Conservation (phyloP, 192 early-diverging fungal genomes). For the Jimgerdemannia flammicorona region DNA sequence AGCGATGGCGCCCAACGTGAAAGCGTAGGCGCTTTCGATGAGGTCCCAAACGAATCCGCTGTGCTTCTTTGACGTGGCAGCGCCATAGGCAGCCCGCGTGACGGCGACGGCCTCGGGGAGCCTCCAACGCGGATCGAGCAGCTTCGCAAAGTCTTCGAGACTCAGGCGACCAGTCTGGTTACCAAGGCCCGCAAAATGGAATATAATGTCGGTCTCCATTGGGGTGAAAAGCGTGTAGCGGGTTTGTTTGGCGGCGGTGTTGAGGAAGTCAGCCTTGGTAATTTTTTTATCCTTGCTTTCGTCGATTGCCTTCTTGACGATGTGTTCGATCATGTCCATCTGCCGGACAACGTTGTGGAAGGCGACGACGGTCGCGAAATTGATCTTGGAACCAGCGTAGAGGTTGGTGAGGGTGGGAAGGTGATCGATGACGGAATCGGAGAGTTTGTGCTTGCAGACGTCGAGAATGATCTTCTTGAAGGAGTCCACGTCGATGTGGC, state of each 20-base stretch:
- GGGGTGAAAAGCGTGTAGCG: conserved; percentile 63
- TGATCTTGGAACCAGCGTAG: conserved; percentile 55
- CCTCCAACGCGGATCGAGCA: conserved; percentile 54
- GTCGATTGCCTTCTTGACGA: conserved; percentile 50
- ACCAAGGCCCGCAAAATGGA: conserved; percentile 59
- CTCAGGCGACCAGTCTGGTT: conserved; percentile 42
- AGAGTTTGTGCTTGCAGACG: conserved; percentile 62
- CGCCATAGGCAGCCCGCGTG: neutral
- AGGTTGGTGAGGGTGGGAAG: conserved; percentile 56
- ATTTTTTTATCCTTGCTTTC: conserved; percentile 46
- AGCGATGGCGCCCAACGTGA: conserved; percentile 81
- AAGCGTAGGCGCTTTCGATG: conserved; percentile 36
- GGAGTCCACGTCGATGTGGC: conserved; percentile 54
- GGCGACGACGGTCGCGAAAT: conserved; percentile 59
- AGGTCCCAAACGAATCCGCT: conserved; percentile 24
- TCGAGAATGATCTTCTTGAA: conserved; percentile 60
- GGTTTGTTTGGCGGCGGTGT: conserved; percentile 47
- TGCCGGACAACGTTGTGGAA: conserved; percentile 59
- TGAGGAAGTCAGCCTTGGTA: conserved; percentile 61
- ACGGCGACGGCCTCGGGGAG: conserved; percentile 9
- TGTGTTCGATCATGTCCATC: conserved; percentile 66
- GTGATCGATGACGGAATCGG: conserved; percentile 58
- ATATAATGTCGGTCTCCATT: conserved; percentile 71
- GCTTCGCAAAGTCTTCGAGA: conserved; percentile 44
- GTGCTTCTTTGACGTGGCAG: conserved; percentile 1